Percentiles rank a stretch among this genome's conserved stretches.
These are phyloP conservation scores for Pythium phragmiticola DNA, from an alignment of 352 stramenopile genomes.

Conservation along the genomic window DNA sequence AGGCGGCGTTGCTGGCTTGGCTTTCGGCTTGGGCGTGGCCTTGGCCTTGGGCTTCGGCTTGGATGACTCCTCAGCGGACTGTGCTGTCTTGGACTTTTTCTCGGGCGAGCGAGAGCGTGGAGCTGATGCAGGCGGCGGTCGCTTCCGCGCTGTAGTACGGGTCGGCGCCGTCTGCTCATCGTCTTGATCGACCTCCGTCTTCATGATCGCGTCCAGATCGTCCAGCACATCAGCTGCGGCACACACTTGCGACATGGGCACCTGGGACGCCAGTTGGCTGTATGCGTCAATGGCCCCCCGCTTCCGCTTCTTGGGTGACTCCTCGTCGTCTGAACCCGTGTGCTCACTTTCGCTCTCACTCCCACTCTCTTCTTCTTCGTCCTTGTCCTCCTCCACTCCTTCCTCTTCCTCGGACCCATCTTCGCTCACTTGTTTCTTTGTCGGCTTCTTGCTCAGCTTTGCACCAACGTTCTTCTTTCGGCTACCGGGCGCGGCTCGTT, in stretches of 20 bases:
- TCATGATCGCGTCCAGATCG: slow-evolving; percentile 47
- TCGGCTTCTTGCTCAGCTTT: slow-evolving; percentile 32
- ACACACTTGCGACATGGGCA: slow-evolving; percentile 37
- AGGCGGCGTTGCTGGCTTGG: slow-evolving; percentile 6
- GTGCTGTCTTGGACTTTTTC: slow-evolving; percentile 19
- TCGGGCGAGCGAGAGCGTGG: slow-evolving; percentile 1
- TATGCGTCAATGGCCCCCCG: slow-evolving; percentile 36
- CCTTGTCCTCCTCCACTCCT: slow-evolving; percentile 18
- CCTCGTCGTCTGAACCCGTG: slow-evolving; percentile 2
- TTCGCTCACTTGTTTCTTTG: slow-evolving; percentile 12
- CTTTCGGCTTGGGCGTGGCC: slow-evolving; percentile 2
- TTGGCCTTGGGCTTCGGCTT: slow-evolving; percentile 1
- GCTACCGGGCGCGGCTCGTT: slow-evolving; percentile 6
- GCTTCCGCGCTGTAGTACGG: not conserved
- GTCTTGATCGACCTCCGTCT: slow-evolving; percentile 31
- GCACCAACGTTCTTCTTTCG: slow-evolving; percentile 32
- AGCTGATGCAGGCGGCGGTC: not conserved
- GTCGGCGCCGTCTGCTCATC: slow-evolving; percentile 12
- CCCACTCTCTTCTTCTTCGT: slow-evolving; percentile 20
- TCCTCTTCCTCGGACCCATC: slow-evolving; percentile 22
- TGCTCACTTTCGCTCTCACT: not conserved
- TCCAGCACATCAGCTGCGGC: slow-evolving; percentile 41
- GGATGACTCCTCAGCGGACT: not conserved
- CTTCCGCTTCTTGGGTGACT: slow-evolving; percentile 7
- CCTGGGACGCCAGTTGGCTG: slow-evolving; percentile 30